Percentiles rank a stretch among this genome's conserved stretches.
Evolutionary conservation across 2,329 filamentous ascomycete genomes (phyloP).

Genomic region (Sordariomycetes sp.): DNA sequence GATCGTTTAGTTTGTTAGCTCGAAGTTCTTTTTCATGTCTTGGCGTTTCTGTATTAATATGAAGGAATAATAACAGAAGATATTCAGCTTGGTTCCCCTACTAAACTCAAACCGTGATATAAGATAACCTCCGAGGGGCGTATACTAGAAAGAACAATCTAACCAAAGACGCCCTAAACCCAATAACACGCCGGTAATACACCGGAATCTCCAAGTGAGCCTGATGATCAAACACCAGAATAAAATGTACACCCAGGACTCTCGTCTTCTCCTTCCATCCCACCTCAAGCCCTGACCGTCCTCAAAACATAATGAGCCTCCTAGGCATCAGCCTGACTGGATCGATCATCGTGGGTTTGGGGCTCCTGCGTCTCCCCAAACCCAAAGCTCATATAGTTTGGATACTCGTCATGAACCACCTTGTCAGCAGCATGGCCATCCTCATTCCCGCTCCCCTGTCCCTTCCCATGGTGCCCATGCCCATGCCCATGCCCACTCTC

Average conservation of each 20-base stretch:
- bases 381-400: neutral
- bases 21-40: neutral
- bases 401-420: no score
- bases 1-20: neutral
- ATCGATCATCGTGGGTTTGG: neutral
- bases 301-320: neutral
- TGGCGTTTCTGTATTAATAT: neutral
- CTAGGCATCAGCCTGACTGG: conserved; percentile 1
- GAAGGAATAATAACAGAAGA: neutral
- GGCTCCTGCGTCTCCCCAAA: neutral
- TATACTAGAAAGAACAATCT: neutral
- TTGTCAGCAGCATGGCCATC: no score
- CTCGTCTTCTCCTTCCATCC: neutral
- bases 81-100: neutral
- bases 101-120: neutral
- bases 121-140: neutral
- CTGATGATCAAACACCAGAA: neutral
- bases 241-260: neutral
- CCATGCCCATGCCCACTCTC: neutral
- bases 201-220: no score
- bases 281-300: neutral
- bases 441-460: no score
- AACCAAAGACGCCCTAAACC: neutral
- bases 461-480: neutral
- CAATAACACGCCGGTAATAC: neutral